phyloP scores from a whole-genome alignment of 2,329 filamentous ascomycete genomes.

The Blumeriella jaapii region DNA sequence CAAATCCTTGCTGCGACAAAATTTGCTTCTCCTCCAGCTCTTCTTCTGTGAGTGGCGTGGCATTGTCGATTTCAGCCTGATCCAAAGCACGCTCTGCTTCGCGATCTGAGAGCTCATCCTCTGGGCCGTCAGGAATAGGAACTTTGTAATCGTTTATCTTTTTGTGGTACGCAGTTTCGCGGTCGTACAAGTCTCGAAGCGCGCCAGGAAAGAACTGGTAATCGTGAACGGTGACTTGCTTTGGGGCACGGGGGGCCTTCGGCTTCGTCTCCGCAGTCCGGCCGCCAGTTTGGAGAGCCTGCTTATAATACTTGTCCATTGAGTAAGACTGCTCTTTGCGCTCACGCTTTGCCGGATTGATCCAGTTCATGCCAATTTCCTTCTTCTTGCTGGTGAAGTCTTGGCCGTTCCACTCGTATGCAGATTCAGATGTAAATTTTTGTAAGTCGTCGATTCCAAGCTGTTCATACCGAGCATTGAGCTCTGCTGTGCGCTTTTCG shows the following conservation, averaged over 20 bases:
- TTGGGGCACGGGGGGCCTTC: conserved; percentile 89
- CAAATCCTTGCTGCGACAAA: conserved; percentile 76
- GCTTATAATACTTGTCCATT: conserved; percentile 96
- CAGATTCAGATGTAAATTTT: conserved; percentile 94
- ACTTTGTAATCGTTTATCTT: conserved; percentile 97
- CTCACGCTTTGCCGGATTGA: conserved; percentile 96
- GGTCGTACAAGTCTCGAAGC: conserved; percentile 82
- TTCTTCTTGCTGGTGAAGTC: conserved; percentile 89
- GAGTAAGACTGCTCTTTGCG: conserved; percentile 97
- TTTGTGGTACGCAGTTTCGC: conserved; percentile 89
- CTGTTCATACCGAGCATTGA: conserved; percentile 93
- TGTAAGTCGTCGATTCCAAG: conserved; percentile 93
- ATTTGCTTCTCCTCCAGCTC: conserved; percentile 79
- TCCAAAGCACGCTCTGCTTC: conserved; percentile 79
- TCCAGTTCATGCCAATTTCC: conserved; percentile 89
- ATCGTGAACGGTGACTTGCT: conserved; percentile 84
- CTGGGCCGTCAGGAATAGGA: conserved; percentile 74
- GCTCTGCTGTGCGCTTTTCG: conserved; percentile 75
- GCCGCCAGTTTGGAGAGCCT: conserved; percentile 71
- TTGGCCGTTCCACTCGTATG: conserved; percentile 98
- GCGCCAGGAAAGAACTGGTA: conserved; percentile 91
- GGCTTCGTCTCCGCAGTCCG: conserved; percentile 77
- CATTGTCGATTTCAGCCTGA: conserved; percentile 88
- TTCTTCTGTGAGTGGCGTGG: conserved; percentile 75
- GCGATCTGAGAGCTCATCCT: conserved; percentile 75